phyloP scores from a whole-genome alignment of 345 rosid species.

The Gossypium sturtianum region DNA sequence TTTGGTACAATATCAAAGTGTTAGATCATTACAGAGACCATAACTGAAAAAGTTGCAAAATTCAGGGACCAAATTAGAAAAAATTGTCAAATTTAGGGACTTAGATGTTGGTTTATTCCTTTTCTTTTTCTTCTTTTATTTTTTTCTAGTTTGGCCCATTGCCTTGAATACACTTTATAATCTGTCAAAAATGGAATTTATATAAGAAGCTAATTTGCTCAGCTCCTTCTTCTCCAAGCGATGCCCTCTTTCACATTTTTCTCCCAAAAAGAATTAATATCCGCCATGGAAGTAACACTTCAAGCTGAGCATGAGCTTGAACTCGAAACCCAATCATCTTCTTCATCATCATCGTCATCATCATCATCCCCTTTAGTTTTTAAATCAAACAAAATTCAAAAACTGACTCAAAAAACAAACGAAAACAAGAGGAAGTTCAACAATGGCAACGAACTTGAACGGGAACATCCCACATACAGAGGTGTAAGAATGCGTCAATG shows the following conservation, averaged over 20 bases:
- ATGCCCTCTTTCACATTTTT: background rate
- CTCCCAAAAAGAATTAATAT: background rate
- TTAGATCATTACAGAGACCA: no score
- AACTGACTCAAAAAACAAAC: background rate
- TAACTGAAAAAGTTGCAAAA: no score
- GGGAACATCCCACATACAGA: slow-evolving; percentile 46
- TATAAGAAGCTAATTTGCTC: slow-evolving; percentile 6
- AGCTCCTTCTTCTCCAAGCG: slow-evolving; percentile 4
- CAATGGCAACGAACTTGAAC: slow-evolving; percentile 4
- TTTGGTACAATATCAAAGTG: no score
- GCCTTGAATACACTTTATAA: background rate
- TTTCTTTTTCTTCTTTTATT: background rate
- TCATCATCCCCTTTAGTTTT: background rate
- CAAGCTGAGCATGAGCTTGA: background rate
- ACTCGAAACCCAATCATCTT: slow-evolving; percentile 5
- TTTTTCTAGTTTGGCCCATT: background rate
- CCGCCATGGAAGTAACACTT: slow-evolving; percentile 5
- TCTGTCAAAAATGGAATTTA: background rate
- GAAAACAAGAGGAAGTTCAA: slow-evolving; percentile 9
- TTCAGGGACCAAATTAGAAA: no score
- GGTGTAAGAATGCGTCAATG: slow-evolving; percentile 93
- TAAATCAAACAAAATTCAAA: slow-evolving; percentile 5
- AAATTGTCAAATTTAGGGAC: no score
- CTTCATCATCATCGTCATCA: background rate
- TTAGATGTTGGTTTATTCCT: background rate